A percentile compares a stretch with the other conserved stretches of the same genome.
phyloP scores from a whole-genome alignment of 2,329 filamentous ascomycete genomes.

The Dactylellina leptospora region DNA sequence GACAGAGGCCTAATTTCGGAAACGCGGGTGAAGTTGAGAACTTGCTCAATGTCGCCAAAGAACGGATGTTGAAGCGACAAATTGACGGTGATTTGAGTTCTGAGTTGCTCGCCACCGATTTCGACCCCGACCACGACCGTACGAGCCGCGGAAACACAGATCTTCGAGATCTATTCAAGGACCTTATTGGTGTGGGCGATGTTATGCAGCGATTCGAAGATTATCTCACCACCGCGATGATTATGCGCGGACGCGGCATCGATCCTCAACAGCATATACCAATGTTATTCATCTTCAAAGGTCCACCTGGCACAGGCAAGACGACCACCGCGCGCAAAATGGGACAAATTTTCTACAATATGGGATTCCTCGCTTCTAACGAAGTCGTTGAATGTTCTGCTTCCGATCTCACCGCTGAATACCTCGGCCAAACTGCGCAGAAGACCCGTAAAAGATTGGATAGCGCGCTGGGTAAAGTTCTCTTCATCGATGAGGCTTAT shows the following conservation, averaged over 20 bases:
- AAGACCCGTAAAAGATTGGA: constrained; percentile 71
- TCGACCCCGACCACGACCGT: constrained; percentile 70
- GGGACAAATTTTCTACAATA: constrained; percentile 78
- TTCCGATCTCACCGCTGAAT: constrained; percentile 74
- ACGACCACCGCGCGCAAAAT: constrained; percentile 77
- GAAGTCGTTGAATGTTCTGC: constrained; percentile 74
- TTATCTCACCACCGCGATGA: constrained; percentile 66
- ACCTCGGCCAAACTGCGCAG: constrained; percentile 74
- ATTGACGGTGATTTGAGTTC: constrained; percentile 56
- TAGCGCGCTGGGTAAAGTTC: constrained; percentile 70
- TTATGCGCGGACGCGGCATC: constrained; percentile 65
- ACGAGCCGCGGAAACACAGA: constrained; percentile 64
- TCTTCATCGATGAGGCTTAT: constrained; percentile 79
- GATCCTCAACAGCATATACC: constrained; percentile 70
- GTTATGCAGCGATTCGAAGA: constrained; percentile 67
- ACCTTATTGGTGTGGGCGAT: constrained; percentile 68
- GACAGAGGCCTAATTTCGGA: constrained; percentile 73
- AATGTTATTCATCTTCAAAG: constrained; percentile 75
- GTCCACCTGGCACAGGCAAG: constrained; percentile 75
- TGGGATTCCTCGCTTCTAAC: constrained; percentile 71
- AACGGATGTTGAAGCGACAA: constrained; percentile 63
- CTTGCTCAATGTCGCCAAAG: constrained; percentile 69
- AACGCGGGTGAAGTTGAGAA: constrained; percentile 80
- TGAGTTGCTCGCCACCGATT: constrained; percentile 62
- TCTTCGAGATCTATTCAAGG: constrained; percentile 67